These are phyloP conservation scores for Beauveria sp. DNA, from an alignment of 2,329 filamentous ascomycete species.

Conservation along the genomic window DNA sequence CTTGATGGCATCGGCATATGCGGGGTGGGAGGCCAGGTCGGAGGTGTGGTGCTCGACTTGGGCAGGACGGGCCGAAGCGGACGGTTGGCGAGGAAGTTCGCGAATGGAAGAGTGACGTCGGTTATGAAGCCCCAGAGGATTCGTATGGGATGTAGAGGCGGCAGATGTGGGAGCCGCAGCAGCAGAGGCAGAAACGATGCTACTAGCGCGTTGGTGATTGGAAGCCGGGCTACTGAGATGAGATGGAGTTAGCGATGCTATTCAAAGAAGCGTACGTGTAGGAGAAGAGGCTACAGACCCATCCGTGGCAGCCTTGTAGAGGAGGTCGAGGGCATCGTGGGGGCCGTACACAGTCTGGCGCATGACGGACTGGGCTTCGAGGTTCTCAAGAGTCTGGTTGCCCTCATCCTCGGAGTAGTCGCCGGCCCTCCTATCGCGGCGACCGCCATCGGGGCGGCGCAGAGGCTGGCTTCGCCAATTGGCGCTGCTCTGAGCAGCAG, in stretches of 20 bases:
- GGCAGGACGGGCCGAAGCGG: slow-evolving; percentile 18
- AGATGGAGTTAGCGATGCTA: not conserved
- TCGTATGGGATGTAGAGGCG: slow-evolving; percentile 9
- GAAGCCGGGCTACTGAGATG: not conserved
- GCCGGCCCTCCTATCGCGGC: slow-evolving; percentile 21
- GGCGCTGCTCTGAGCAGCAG: slow-evolving; percentile 55
- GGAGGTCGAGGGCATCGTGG: slow-evolving; percentile 83
- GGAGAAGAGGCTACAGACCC: slow-evolving; percentile 33
- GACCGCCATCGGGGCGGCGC: slow-evolving; percentile 46
- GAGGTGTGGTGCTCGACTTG: slow-evolving; percentile 42
- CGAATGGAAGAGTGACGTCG: slow-evolving; percentile 9
- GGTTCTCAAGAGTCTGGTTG: slow-evolving; percentile 55
- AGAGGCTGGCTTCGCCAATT: slow-evolving; percentile 59
- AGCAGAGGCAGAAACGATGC: slow-evolving; percentile 19
- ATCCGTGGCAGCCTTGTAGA: slow-evolving; percentile 78
- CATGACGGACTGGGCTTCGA: slow-evolving; percentile 59
- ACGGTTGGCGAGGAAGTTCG: slow-evolving; percentile 14
- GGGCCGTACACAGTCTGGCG: slow-evolving; percentile 74
- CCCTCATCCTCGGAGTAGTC: slow-evolving; percentile 42
- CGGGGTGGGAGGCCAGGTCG: slow-evolving; percentile 39
- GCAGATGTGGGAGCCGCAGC: slow-evolving; percentile 12
- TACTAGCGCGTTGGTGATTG: slow-evolving; percentile 24
- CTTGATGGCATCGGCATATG: slow-evolving; percentile 63
- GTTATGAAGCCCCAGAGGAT: not conserved
- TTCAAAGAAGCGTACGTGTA: slow-evolving; percentile 5